Evolutionary conservation across 106 monocot species (phyloP).

Genomic region (Dendrobium huoshanense): DNA sequence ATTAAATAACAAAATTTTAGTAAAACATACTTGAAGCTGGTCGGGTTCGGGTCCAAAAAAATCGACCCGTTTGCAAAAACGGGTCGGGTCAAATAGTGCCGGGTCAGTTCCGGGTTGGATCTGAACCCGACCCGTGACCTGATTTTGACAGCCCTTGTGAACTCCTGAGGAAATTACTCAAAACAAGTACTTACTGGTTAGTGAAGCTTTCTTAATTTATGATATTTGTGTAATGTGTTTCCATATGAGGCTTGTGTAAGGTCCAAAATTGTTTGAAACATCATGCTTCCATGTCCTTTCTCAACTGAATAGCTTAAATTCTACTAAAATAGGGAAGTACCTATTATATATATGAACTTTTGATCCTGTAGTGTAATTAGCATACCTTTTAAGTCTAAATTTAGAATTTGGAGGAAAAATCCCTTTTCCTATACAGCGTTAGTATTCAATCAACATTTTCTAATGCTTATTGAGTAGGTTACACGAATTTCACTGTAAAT

Average conservation of each 20-base stretch:
- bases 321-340: too few relatives aligned
- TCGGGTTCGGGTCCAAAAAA: too few relatives aligned
- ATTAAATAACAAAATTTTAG: too few relatives aligned
- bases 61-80: too few relatives aligned
- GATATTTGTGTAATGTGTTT: neutral
- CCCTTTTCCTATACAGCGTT: neutral
- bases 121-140: too few relatives aligned
- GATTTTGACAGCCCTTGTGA: neutral
- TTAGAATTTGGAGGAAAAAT: neutral
- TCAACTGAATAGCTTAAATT: too few relatives aligned
- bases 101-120: too few relatives aligned
- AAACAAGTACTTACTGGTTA: neutral
- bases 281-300: too few relatives aligned
- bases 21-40: too few relatives aligned
- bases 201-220: neutral
- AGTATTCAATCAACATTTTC: neutral
- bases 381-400: neutral
- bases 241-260: too few relatives aligned
- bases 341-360: neutral
- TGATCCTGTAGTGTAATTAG: neutral
- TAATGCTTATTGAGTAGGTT: neutral
- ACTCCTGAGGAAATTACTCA: neutral
- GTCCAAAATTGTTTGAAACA: too few relatives aligned
- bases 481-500: neutral
- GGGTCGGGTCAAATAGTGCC: too few relatives aligned